Base-by-base conservation (phyloP, 1,284 basidiomycete species). In the Phlebopus sp. region DNA sequence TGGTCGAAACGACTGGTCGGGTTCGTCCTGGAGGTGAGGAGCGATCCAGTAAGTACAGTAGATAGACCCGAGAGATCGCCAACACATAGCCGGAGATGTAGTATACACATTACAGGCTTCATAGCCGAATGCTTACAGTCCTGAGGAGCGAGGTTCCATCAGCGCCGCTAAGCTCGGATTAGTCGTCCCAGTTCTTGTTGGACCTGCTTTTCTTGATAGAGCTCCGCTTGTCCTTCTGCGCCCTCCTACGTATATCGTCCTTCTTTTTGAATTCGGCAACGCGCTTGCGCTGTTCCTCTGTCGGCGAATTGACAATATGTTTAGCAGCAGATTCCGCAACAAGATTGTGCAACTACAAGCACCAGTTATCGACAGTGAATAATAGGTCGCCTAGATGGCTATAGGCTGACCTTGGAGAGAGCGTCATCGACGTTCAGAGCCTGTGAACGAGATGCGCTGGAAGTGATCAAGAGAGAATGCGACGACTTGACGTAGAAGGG, bases 381-480 rank as follows among this genome's bases (percentile, higher is more conserved):
- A 35, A 54, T 25, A 13, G 1, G 3, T 25, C 39, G 31, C 21
- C 21, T 19, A 25, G 25, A 44, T 46, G 38, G 41, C 31, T 29
- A 4, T 25, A 27, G 9, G 64, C 71, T 37, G 36, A 84, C 87
- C 72, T 88, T 90, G 9, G 64, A 56, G 19, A 90, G 70, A 56
- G 82, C 84, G 50, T 89, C 84, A 10, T 86, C 77, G 13, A 88
- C 66, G 53, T 90, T 90, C 57, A 82, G 79, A 4, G 82, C 70
- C 60, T 90, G 87, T 8, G 87, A 89, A n/a, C 88, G 81, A 52
- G 79, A 75, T 1, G 73, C 67, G 0, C 76, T 83, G 0, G 85
- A 89, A 5, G 83, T 82, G 42, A 90, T 71, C 29, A 86, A 68
- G 18, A 90, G 70, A 3, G 82, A 79, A 44, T 80, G 70, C 0